A percentile compares a stretch with the other conserved stretches of the same genome.
Evolutionary conservation across 2,329 filamentous ascomycete species (phyloP).

Genomic region (Nothomitra cinnamomea): DNA sequence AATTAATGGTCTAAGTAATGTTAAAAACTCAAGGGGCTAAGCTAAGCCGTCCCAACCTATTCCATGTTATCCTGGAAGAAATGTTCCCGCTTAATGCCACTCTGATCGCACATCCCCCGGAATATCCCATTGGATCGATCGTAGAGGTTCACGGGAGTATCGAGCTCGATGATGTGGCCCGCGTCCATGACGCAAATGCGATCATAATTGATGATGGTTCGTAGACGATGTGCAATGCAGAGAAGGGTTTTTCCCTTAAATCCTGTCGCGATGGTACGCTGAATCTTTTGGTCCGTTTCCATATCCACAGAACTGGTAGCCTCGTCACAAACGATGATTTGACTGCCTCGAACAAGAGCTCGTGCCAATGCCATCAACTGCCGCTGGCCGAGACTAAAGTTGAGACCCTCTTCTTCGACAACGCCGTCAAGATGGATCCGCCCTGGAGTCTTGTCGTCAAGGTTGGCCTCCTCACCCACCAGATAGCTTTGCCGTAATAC

Average conservation of each 20-base stretch:
- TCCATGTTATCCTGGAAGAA: conserved; percentile 16
- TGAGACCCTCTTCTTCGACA: conserved; percentile 88
- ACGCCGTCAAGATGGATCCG: conserved; percentile 67
- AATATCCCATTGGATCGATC: conserved; percentile 57
- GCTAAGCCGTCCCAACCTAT: too few relatives aligned
- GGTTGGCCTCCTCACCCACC: conserved; percentile 2
- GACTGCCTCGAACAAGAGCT: conserved; percentile 69
- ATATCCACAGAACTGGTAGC: conserved; percentile 88
- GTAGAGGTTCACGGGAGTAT: conserved; percentile 58
- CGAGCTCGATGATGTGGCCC: conserved; percentile 75
- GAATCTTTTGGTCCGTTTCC: conserved; percentile 93
- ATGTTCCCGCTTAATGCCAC: conserved; percentile 48
- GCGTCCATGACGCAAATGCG: conserved; percentile 94
- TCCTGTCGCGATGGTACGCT: conserved; percentile 66
- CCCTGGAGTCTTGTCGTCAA: conserved; percentile 20
- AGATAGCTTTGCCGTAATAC: conserved; percentile 26
- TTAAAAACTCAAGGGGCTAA: too few relatives aligned
- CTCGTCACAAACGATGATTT: conserved; percentile 95
- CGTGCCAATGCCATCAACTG: conserved; percentile 90
- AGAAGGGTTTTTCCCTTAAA: conserved; percentile 79
- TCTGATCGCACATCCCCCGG: conserved; percentile 73
- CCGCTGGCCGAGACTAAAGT: conserved; percentile 87
- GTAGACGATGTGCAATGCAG: conserved; percentile 81
- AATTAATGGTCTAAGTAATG: too few relatives aligned
- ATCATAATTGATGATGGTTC: conserved; percentile 88